phyloP scores from a whole-genome alignment of 768 basidiomycete species.

The Rhodocollybia butyracea region DNA sequence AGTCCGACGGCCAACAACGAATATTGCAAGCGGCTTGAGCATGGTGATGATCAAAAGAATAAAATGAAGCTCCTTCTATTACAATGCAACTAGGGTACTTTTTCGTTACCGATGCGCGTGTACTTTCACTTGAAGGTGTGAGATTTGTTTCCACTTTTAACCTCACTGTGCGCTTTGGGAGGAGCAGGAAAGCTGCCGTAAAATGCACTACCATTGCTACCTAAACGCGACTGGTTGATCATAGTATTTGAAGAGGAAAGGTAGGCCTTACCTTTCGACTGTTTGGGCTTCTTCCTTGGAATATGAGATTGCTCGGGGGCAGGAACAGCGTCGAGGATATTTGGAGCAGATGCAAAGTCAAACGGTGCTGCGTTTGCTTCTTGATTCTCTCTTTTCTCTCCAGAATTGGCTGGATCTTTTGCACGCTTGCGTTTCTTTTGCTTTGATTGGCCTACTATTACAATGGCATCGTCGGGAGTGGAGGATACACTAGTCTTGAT shows the following conservation, averaged over 20 bases:
- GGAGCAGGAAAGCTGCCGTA: constrained; percentile 64
- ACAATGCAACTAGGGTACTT: too few relatives aligned
- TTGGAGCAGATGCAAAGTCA: constrained; percentile 67
- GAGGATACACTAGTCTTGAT: constrained; percentile 14
- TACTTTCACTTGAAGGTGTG: constrained; percentile 49
- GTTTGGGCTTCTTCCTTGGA: constrained; percentile 46
- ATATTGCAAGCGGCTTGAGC: too few relatives aligned
- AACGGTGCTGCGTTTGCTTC: constrained; percentile 44
- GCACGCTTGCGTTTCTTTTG: constrained; percentile 42
- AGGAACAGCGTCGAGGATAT: constrained; percentile 64
- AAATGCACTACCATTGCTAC: constrained; percentile 13
- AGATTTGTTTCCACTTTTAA: constrained; percentile 69
- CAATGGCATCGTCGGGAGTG: constrained; percentile 58
- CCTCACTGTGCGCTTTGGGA: constrained; percentile 60
- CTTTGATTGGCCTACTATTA: constrained; percentile 65
- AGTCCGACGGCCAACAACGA: too few relatives aligned
- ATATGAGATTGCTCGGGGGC: constrained; percentile 32
- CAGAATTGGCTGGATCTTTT: constrained; percentile 16
- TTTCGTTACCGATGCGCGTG: not conserved
- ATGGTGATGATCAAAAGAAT: too few relatives aligned
- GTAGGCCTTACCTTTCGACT: constrained; percentile 27
- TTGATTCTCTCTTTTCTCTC: constrained; percentile 14
- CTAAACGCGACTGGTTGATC: not conserved
- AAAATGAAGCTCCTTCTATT: too few relatives aligned
- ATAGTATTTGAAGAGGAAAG: not conserved